Conservation (phyloP, 2,329 filamentous ascomycete species). For the Colletotrichum limetticola region DNA sequence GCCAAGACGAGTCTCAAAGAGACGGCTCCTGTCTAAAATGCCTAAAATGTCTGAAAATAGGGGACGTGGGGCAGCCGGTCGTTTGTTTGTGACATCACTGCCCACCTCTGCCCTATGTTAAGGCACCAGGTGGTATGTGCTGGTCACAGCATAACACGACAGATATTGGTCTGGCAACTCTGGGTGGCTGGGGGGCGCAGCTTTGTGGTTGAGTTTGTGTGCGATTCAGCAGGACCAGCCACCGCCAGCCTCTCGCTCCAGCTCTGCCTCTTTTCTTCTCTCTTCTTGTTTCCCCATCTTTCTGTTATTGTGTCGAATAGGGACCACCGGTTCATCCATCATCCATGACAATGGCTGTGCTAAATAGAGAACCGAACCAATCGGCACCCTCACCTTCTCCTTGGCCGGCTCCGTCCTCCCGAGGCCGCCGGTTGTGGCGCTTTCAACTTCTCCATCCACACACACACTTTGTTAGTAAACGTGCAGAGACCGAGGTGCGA, state of each 20-base stretch:
- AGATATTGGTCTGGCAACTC: neutral
- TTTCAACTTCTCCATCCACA: neutral
- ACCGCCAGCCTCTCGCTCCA: neutral
- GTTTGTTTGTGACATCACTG: conserved; percentile 25
- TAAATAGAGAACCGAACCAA: conserved; percentile 10
- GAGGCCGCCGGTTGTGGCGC: conserved; percentile 5
- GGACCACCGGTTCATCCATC: neutral
- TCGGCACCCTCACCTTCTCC: neutral
- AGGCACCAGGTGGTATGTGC: neutral
- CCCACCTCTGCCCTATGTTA: conserved; percentile 9
- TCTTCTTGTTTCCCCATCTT: neutral
- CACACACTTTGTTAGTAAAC: neutral
- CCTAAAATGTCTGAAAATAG: conserved; percentile 2
- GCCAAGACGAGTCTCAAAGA: neutral
- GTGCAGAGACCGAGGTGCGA: neutral
- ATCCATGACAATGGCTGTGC: neutral
- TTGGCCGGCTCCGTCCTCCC: neutral
- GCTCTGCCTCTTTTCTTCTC: neutral
- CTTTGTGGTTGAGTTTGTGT: neutral
- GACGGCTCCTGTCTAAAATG: neutral
- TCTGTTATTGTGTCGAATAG: neutral
- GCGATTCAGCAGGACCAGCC: conserved; percentile 1
- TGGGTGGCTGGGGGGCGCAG: conserved; percentile 1
- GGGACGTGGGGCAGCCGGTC: conserved; percentile 11
- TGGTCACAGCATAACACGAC: neutral